These are phyloP conservation scores for Pelargonium citronellum DNA, from an alignment of 441 rosid genomes.

Conservation along the genomic window DNA sequence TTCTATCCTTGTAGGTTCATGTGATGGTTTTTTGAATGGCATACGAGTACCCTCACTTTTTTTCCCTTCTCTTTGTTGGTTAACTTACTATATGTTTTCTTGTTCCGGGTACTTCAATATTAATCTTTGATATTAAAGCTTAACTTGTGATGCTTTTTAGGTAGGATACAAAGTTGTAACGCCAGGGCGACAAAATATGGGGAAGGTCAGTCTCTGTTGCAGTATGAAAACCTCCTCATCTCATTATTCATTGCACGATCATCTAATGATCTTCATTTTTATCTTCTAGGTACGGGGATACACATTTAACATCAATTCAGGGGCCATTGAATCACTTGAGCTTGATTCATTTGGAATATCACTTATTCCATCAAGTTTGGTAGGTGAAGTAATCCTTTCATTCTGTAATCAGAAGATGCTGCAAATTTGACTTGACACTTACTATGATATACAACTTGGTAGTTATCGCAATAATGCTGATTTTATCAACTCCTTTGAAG, in stretches of 20 bases:
- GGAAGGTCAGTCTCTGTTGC: constrained; percentile 47
- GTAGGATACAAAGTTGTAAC: constrained; percentile 81
- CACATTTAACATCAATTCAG: constrained; percentile 72
- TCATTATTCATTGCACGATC: constrained; percentile 6
- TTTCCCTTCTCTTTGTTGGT: not conserved
- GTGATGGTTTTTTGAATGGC: not conserved
- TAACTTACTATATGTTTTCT: not conserved
- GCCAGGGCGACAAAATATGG: constrained; percentile 49
- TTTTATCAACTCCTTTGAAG: no score
- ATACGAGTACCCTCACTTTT: not conserved
- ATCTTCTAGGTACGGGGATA: constrained; percentile 67
- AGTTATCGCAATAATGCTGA: not conserved
- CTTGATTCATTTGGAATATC: constrained; percentile 86
- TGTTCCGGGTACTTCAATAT: not conserved
- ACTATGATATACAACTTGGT: not conserved
- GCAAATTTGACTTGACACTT: not conserved
- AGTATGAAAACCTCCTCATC: constrained; percentile 2
- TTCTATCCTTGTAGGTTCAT: not conserved
- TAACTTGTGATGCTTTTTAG: constrained; percentile 39
- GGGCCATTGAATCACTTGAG: constrained; percentile 68
- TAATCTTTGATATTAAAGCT: constrained; percentile 15
- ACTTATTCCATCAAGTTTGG: constrained; percentile 86
- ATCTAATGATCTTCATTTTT: constrained; percentile 1
- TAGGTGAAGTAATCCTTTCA: constrained; percentile 26
- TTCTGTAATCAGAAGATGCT: constrained; percentile 2